Evolutionary conservation across 805 yeast genomes (phyloP), one percentile per base, ranked within the genome.

Genomic region (Candida nonsorbophila): DNA sequence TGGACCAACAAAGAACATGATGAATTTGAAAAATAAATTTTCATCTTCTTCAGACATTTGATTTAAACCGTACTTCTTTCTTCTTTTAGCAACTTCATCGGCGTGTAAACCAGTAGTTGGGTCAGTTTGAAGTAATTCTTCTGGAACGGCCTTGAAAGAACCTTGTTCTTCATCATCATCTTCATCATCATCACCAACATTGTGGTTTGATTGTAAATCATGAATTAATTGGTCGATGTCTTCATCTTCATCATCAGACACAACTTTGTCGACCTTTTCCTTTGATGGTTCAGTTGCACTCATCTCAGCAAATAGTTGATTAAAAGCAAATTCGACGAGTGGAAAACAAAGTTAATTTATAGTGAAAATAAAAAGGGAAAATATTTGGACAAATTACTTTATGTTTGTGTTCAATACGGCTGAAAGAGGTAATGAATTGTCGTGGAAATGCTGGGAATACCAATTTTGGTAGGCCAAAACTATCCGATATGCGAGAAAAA

Each of bases 1-100:
- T 47, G 95, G 95, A 69, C 95, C 95, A 44, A 85, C 81, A 64
- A 85, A 85, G 75, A 84, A 85, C 82, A 76, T 74, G 52, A 80
- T 54, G 61, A 86, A 84, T 73, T 85, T 85, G 45, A 84, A 66
- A 38, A 84, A 44, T 62, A 82, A 44, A 69, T 80, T 82, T 68
- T 84, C 94, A 49, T 74, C 66, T 58, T 85, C 94, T 68, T 85
- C 95, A 45, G 84, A 77, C 94, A 85, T 83, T 68, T 83, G 88
- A 66, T 85, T 85, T 42, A 76, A 67, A 73, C 95, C 95, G 55
- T 63, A 85, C 76, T 80, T 84, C 84, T 84, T 84, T 69, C 94
- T 76, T 74, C 95, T 79, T 61, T 70, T 78, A 53, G 60, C 33
- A 36, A 84, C 94, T 61, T 85, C 94, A 25, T 81, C 94, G 37